Conservation (phyloP, 441 rosid species). For the Syzygium malaccense region DNA sequence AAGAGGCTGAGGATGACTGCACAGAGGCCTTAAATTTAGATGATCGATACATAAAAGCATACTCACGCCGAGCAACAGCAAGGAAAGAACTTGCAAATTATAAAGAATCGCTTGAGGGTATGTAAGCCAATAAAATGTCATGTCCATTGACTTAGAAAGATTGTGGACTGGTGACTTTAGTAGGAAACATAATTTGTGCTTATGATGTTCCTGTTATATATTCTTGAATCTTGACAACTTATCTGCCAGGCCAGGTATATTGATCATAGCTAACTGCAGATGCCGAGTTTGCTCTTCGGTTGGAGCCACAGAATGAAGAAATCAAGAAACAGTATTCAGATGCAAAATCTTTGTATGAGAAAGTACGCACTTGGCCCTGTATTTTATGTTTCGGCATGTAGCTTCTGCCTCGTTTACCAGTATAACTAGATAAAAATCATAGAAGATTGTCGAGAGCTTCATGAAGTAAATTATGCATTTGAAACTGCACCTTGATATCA, state of each 20-base stretch:
- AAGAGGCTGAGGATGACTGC: slow-evolving; percentile 86
- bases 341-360: slow-evolving; percentile 60
- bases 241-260: slow-evolving; percentile 12
- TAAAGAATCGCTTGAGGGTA: slow-evolving; percentile 81
- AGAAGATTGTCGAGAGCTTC: background rate
- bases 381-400: background rate
- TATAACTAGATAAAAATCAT: background rate
- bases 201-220: background rate
- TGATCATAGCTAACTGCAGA: slow-evolving; percentile 43
- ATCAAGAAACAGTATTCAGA: slow-evolving; percentile 73
- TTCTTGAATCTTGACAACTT: background rate
- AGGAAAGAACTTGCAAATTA: slow-evolving; percentile 69
- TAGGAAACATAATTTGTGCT: background rate
- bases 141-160: background rate
- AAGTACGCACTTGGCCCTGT: slow-evolving; percentile 30
- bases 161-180: background rate
- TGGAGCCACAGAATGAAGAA: slow-evolving; percentile 86
- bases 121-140: background rate
- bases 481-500: background rate
- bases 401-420: background rate
- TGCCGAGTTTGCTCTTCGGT: slow-evolving; percentile 78
- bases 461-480: background rate
- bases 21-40: slow-evolving; percentile 89
- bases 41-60: slow-evolving; percentile 85
- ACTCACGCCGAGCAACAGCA: slow-evolving; percentile 88